Conservation (phyloP, 1,139 yeast species). For the Torulaspora pretoriensis region DNA sequence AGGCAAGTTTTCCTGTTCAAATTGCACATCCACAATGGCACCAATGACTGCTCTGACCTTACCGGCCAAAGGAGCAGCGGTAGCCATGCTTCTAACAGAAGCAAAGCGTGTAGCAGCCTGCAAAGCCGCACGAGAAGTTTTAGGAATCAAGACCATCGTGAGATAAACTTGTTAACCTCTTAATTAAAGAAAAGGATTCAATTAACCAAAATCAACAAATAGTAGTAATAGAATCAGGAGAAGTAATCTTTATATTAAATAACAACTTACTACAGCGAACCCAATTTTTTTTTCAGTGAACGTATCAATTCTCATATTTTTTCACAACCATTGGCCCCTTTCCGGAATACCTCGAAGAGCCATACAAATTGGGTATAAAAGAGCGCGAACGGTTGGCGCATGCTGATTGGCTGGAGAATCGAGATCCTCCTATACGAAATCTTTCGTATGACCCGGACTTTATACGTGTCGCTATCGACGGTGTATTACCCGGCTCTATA, state of each 20-base stretch:
- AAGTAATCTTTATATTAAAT: neutral
- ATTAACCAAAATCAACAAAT: neutral
- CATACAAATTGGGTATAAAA: constrained; percentile 4
- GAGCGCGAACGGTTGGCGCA: constrained; percentile 1
- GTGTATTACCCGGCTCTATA: neutral
- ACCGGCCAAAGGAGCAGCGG: constrained; percentile 76
- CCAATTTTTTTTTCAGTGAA: constrained; percentile 1
- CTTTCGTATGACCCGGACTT: neutral
- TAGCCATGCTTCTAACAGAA: constrained; percentile 80
- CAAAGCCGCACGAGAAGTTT: constrained; percentile 85
- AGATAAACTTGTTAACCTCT: constrained; percentile 4
- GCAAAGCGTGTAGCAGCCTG: constrained; percentile 80
- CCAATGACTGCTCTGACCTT: constrained; percentile 98
- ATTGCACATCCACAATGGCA: constrained; percentile 99
- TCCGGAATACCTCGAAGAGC: neutral
- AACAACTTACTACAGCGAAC: neutral
- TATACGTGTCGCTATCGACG: neutral
- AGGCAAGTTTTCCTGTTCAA: constrained; percentile 96
- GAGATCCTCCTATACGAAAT: neutral
- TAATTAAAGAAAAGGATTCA: neutral
- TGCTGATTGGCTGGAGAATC: constrained; percentile 2
- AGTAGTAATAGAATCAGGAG: neutral
- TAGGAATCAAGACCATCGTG: constrained; percentile 42
- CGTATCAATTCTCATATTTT: constrained; percentile 2
- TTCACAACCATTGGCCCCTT: constrained; percentile 6